Conservation (phyloP, 371 early-diverging fungal species). For the Lichtheimia ornata region DNA sequence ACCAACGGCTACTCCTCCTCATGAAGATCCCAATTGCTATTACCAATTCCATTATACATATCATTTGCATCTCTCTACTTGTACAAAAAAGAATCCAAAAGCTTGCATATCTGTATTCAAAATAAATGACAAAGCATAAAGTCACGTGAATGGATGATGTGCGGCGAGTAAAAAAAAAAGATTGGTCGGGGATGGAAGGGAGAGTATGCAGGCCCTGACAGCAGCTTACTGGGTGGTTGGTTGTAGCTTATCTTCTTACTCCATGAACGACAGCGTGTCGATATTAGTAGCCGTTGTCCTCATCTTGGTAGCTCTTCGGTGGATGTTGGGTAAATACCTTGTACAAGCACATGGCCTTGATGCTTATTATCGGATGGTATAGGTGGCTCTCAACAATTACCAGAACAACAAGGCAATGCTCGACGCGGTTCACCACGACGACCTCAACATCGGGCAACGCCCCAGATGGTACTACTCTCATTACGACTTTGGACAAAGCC, state of each 20-base stretch:
- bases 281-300: conserved; percentile 74
- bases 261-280: conserved; percentile 77
- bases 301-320: conserved; percentile 71
- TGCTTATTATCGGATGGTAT: background rate
- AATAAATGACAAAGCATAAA: too few relatives aligned
- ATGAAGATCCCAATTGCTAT: too few relatives aligned
- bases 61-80: too few relatives aligned
- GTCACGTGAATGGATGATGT: too few relatives aligned
- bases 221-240: too few relatives aligned
- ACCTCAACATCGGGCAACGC: conserved; percentile 54
- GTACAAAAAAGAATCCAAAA: too few relatives aligned
- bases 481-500: background rate
- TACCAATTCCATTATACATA: too few relatives aligned
- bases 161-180: too few relatives aligned
- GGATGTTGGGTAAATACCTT: conserved; percentile 66
- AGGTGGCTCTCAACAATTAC: conserved; percentile 41
- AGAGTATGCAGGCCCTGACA: too few relatives aligned
- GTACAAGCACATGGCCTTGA: background rate
- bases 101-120: too few relatives aligned
- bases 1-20: too few relatives aligned
- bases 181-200: too few relatives aligned
- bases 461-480: conserved; percentile 55
- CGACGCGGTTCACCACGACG: conserved; percentile 42
- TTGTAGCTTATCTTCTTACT: background rate
- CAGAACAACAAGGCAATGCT: conserved; percentile 36